Base-by-base conservation (phyloP, 495 filamentous ascomycete species). In the Trichocladium antarcticum region DNA sequence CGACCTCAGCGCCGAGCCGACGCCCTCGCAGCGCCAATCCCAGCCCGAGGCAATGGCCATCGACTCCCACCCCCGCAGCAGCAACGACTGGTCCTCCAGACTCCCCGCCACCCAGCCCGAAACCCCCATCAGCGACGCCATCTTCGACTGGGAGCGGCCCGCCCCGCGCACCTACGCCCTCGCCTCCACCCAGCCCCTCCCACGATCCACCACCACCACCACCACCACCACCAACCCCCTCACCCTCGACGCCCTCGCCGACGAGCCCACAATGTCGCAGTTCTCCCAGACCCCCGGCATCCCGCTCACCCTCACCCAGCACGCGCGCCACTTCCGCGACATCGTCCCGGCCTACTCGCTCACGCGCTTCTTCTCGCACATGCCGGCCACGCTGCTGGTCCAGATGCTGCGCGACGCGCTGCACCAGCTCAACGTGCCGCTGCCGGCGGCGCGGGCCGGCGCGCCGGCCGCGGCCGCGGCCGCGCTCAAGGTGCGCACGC, bases 231-330 rank as follows among this genome's bases (percentile, higher is more conserved):
- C 12, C 29, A 12, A 35, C 9, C 11, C 29, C 17, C 36, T n/a
- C 34, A 21, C 80, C 50, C 76, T 79, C 45, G 77, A 79, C 43
- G 70, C 75, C 45, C 78, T 97, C 9, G 79, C 81, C 45, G 86
- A 95, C 56, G 92, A 98, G 60, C 92, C 89, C 7, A 82, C 82
- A 31, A 85, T 96, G 81, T 84, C 79, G 22, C 92, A 99, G 66
- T 97, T 99, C 75, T 83, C 87, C 7, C 74, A 81, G 21, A 78
- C 75, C 6, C 89, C 88, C 5, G 74, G 79, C n/a, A 82, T 95
- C 1, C 87, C 87, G 0, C 57, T 95, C 10, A 85, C 69, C 34
- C 65, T 82, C 36, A 99, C 92, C 11, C 92, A 99, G 60, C 82
- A 82, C 45, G 92, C 92, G 6, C 81, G 82, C 43, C 77, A 75